These are phyloP conservation scores for Kazachstania sp. DNA, from an alignment of 1,139 yeast genomes.

Conservation along the genomic window DNA sequence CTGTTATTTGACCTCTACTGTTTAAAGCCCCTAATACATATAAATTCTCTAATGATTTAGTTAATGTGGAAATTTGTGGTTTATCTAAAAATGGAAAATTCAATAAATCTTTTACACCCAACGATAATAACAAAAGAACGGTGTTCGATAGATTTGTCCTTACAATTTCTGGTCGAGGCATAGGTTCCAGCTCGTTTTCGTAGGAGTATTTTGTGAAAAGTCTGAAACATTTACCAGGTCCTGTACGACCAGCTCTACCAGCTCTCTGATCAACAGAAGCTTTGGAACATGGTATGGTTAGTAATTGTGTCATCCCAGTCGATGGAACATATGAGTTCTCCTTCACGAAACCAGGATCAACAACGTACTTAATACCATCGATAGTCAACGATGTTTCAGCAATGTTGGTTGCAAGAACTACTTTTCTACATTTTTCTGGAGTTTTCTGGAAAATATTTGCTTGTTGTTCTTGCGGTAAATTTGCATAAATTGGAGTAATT, in stretches of 20 bases:
- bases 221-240: constrained; percentile 91
- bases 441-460: constrained; percentile 75
- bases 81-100: constrained; percentile 82
- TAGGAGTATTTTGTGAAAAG: constrained; percentile 84
- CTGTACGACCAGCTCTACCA: constrained; percentile 96
- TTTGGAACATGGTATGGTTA: constrained; percentile 77
- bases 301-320: constrained; percentile 83
- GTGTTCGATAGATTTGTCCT: constrained; percentile 74
- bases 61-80: constrained; percentile 65
- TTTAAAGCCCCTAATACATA: constrained; percentile 85
- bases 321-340: constrained; percentile 74
- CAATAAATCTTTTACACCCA: constrained; percentile 78
- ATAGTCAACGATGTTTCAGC: constrained; percentile 96
- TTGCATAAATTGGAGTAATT: constrained; percentile 86
- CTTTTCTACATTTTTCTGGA: constrained; percentile 68
- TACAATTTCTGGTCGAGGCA: constrained; percentile 83
- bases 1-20: constrained; percentile 69
- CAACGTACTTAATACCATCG: constrained; percentile 79
- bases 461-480: constrained; percentile 78
- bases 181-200: constrained; percentile 62
- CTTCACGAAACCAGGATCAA: constrained; percentile 90
- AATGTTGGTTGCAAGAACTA: constrained; percentile 91
- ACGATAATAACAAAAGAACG: constrained; percentile 60
- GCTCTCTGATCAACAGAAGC: constrained; percentile 97
- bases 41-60: constrained; percentile 67